Base-by-base conservation (phyloP, 1,284 basidiomycete species). In the Ceratobasidium sp. region DNA sequence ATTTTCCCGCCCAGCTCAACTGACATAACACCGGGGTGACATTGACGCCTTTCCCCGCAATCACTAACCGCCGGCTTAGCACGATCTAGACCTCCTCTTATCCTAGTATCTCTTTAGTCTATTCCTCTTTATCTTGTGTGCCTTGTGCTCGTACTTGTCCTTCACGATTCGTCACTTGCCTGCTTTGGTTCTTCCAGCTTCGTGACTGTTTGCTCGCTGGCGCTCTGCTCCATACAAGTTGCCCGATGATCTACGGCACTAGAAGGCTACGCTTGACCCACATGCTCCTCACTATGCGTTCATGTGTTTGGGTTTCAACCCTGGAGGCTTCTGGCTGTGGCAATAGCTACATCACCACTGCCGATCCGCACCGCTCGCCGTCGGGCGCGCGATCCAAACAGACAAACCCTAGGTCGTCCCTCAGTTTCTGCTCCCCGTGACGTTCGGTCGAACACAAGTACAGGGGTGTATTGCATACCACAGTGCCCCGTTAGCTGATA, bases 1-100 rank as follows among this genome's bases (percentile, higher is more conserved):
- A 13, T 23, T 63, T 28, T 49, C 45, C 31, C n/a, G 23, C n/a
- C 69, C 69, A 45, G 28, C 69, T 74, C 69, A 74, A 74, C 69
- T 74, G 69, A 74, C 69, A 74, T 74, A 31, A 20, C 42, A 31
- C 69, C 69, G 69, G 69, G 42, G 37, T 47, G 42, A 31, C 39
- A 13, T 64, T 42, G 61, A 26, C 61, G 47, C 23, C 23, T 45
- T 26, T 35, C 56, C 39, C 26, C 68, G 33, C 26, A 47, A n/a
- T 10, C 28, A 31, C 58, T 28, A 42, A 63, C 28, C 69, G 69
- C 51, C 69, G 68, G 68, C 69, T 63, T 37, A 26, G 33, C 20
- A 13, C 42, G 33, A 28, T 51, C 69, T 74, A 39, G 45, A 7
- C 58, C 33, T 13, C 17, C 28, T 63, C 42, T 47, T 64, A 47